These are phyloP conservation scores for Liriodendron chinense DNA, from an alignment of 164 flowering plant genomes.

Conservation along the genomic window DNA sequence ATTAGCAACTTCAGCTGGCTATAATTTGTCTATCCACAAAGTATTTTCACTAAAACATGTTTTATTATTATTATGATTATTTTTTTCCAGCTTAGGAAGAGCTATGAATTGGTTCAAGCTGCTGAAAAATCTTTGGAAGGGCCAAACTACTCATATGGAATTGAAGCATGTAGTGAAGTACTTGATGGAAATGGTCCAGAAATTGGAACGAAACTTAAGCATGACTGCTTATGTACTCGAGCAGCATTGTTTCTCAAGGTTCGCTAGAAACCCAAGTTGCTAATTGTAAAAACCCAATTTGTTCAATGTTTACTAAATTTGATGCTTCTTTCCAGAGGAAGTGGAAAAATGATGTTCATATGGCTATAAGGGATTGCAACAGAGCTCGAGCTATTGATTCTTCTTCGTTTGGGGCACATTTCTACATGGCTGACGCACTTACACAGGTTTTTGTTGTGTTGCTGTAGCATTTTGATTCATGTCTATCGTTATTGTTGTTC, in stretches of 20 bases:
- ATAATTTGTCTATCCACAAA: neutral
- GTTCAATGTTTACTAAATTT: neutral
- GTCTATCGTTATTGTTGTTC: neutral
- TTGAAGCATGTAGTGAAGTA: slow-evolving; percentile 89
- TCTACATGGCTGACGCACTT: slow-evolving; percentile 76
- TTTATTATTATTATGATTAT: too few relatives aligned
- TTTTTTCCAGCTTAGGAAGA: slow-evolving; percentile 26
- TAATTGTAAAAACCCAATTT: neutral
- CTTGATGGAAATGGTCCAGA: slow-evolving; percentile 57
- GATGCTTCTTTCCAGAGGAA: slow-evolving; percentile 48
- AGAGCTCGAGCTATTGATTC: slow-evolving; percentile 59
- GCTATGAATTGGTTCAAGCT: slow-evolving; percentile 54
- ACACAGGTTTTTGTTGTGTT: slow-evolving; percentile 41
- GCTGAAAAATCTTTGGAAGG: slow-evolving; percentile 60
- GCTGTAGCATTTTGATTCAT: neutral
- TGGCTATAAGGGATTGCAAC: slow-evolving; percentile 88
- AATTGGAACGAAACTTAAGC: slow-evolving; percentile 48
- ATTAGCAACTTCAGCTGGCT: neutral
- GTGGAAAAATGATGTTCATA: slow-evolving; percentile 93
- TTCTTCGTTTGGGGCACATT: slow-evolving; percentile 61
- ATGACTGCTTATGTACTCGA: slow-evolving; percentile 73
- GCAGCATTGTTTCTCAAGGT: slow-evolving; percentile 94
- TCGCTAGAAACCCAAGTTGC: neutral
- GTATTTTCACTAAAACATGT: too few relatives aligned
- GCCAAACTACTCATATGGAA: slow-evolving; percentile 51